Percentiles rank a stretch among this genome's conserved stretches.
Conservation (phyloP, 1,284 basidiomycete genomes). For the Cryptococcus neoformans region DNA sequence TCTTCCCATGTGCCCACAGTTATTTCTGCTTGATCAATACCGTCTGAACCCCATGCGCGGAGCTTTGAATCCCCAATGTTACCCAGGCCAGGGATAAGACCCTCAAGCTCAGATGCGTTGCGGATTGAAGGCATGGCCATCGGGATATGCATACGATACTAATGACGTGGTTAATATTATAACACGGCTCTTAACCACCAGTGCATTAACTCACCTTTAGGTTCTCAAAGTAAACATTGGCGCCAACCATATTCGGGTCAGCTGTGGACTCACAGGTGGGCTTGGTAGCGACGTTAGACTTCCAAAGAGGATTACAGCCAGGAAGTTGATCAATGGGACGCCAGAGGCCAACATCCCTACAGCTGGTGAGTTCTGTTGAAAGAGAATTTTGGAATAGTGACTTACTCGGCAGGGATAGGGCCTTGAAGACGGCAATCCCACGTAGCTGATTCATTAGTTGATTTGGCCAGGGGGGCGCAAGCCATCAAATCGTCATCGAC, state of each 20-base stretch:
- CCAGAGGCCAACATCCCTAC: slow-evolving; percentile 33
- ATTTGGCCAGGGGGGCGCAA: slow-evolving; percentile 28
- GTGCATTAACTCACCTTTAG: slow-evolving; percentile 16
- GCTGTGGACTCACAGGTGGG: slow-evolving; percentile 16
- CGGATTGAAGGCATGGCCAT: slow-evolving; percentile 9
- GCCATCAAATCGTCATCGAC: slow-evolving; percentile 17
- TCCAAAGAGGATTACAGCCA: slow-evolving; percentile 41
- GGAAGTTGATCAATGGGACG: slow-evolving; percentile 28
- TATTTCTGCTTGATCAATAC: slow-evolving; percentile 7
- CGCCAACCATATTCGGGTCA: slow-evolving; percentile 19
- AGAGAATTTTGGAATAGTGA: slow-evolving; percentile 15
- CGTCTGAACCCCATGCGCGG: slow-evolving; percentile 16
- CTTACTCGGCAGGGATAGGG: slow-evolving; percentile 33
- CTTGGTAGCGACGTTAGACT: slow-evolving; percentile 13
- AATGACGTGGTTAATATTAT: background rate
- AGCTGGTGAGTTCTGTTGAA: too few relatives aligned
- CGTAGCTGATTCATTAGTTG: slow-evolving; percentile 12
- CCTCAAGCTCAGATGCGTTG: slow-evolving; percentile 3
- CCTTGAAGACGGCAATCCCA: slow-evolving; percentile 27
- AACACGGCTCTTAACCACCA: background rate
- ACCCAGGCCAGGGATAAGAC: slow-evolving; percentile 8
- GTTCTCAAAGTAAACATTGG: slow-evolving; percentile 29
- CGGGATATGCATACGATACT: slow-evolving; percentile 19
- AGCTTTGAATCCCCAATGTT: slow-evolving; percentile 11
- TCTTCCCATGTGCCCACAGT: slow-evolving; percentile 10